Percentiles rank a stretch among this genome's conserved stretches.
Evolutionary conservation across 2,329 filamentous ascomycete species (phyloP).

Genomic region (Claviceps humidiphila): DNA sequence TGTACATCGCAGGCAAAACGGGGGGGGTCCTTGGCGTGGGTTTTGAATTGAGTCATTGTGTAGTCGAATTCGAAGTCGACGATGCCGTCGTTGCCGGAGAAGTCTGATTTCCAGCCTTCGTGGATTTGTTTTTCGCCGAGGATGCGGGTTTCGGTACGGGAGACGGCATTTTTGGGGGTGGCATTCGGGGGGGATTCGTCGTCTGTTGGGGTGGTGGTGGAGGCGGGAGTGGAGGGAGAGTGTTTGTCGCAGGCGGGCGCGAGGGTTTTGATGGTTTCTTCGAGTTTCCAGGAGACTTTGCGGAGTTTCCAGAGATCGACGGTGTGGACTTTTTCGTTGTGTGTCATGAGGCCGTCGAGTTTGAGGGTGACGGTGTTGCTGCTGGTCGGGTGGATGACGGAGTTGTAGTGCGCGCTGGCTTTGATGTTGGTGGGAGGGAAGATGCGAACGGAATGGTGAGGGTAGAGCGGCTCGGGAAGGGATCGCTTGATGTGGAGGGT

Average conservation of each 20-base stretch:
- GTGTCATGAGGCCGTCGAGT: slow-evolving; percentile 71
- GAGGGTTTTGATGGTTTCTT: slow-evolving; percentile 70
- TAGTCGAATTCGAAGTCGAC: slow-evolving; percentile 42
- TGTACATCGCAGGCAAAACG: slow-evolving; percentile 69
- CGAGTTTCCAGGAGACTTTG: slow-evolving; percentile 85
- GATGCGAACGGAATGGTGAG: slow-evolving; percentile 82
- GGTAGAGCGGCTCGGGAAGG: slow-evolving; percentile 56
- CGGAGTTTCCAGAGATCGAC: slow-evolving; percentile 76
- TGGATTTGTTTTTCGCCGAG: slow-evolving; percentile 74
- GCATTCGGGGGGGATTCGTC: slow-evolving; percentile 8
- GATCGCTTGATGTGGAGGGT: slow-evolving; percentile 66
- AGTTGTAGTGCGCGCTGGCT: slow-evolving; percentile 67
- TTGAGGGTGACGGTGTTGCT: slow-evolving; percentile 67
- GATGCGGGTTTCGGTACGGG: slow-evolving; percentile 61
- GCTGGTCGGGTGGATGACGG: slow-evolving; percentile 76
- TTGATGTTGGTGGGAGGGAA: slow-evolving; percentile 95
- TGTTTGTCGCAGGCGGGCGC: slow-evolving; percentile 74
- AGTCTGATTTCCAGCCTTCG: slow-evolving; percentile 76
- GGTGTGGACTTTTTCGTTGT: slow-evolving; percentile 54
- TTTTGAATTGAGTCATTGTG: slow-evolving; percentile 36
- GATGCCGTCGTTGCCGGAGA: slow-evolving; percentile 37
- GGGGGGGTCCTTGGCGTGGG: slow-evolving; percentile 32
- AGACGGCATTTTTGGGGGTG: slow-evolving; percentile 46
- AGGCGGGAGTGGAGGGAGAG: slow-evolving; percentile 23
- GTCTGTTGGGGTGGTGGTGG: slow-evolving; percentile 13